Base-by-base conservation (phyloP, 495 filamentous ascomycete genomes). In the Neurospora sp. region DNA sequence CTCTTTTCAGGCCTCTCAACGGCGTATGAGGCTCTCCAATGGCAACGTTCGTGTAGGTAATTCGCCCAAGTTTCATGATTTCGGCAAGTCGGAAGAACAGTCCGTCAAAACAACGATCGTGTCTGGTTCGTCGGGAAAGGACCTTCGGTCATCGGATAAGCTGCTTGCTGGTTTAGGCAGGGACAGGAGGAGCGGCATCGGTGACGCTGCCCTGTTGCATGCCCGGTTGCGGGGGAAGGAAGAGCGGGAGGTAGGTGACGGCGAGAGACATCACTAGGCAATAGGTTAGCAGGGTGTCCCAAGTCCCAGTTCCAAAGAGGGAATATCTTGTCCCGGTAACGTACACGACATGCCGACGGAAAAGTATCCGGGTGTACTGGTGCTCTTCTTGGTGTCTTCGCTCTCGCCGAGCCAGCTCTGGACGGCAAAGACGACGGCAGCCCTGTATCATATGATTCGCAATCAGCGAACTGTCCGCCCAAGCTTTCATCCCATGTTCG, bases 361-460 rank as follows among this genome's bases (percentile, higher is more conserved):
- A 82, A 96, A 92, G 79, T 93, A 93, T 16, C 89, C 90, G n/a
- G 94, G 94, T 6, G 92, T 94, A 48, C 85, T 83, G 59, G 85
- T 79, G 71, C 81, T 90, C 76, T 87, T 89, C 82, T 87, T 90
- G 77, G 91, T 85, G 45, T 94, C 93, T 68, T 91, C 88, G 75
- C 90, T 91, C 84, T 97, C 94, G 72, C 90, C 90, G 20, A 97
- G 86, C 94, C 93, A 97, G 74, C 84, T 88, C 83, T 97, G 93
- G 53, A 97, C 82, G 70, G 93, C 89, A 81, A 96, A 91, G 69
- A 95, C 88, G 68, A 97, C 90, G 7, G 94, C 86, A 9, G 91
- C 90, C 94, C 93, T 95, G 78, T 14, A 72, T 53, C 31, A 39
- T 31, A 7, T 65, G 14, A 65, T 65, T 3, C 14, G 53, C 27